phyloP scores from a whole-genome alignment of 345 rosid species.

The Cardamine chenopodiifolia region DNA sequence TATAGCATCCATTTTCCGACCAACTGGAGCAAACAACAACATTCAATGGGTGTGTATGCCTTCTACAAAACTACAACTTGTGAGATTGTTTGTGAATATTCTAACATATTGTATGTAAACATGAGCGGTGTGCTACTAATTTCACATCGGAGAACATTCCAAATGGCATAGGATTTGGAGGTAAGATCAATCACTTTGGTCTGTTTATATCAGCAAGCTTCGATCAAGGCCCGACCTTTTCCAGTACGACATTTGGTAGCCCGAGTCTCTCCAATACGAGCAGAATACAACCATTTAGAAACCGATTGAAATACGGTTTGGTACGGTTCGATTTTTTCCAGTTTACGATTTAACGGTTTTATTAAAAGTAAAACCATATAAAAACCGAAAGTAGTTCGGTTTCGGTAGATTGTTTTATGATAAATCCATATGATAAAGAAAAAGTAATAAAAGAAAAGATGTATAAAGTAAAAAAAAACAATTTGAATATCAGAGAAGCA shows the following conservation, averaged over 20 bases:
- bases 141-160: conserved; percentile 90
- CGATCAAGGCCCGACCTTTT: conserved; percentile 75
- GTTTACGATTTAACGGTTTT: too few species aligned
- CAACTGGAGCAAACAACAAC: conserved; percentile 84
- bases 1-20: conserved; percentile 66
- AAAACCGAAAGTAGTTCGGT: too few species aligned
- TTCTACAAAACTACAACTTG: background rate
- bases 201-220: conserved; percentile 76
- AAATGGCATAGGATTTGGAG: conserved; percentile 93
- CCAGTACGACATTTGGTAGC: conserved; percentile 76
- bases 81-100: background rate
- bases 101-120: background rate
- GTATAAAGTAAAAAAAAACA: too few species aligned
- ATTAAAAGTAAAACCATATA: too few species aligned
- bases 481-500: too few species aligned
- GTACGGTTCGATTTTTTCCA: too few species aligned
- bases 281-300: conserved; percentile 60
- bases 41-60: conserved; percentile 75
- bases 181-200: conserved; percentile 75
- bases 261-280: conserved; percentile 68
- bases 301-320: too few species aligned
- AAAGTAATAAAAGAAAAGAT: too few species aligned
- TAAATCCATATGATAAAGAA: too few species aligned
- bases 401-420: too few species aligned
- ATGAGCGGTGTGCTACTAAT: conserved; percentile 74